A percentile compares a stretch with the other conserved stretches of the same genome.
These are phyloP conservation scores for Blumeriella jaapii DNA, from an alignment of 2,329 filamentous ascomycete genomes.

Conservation along the genomic window DNA sequence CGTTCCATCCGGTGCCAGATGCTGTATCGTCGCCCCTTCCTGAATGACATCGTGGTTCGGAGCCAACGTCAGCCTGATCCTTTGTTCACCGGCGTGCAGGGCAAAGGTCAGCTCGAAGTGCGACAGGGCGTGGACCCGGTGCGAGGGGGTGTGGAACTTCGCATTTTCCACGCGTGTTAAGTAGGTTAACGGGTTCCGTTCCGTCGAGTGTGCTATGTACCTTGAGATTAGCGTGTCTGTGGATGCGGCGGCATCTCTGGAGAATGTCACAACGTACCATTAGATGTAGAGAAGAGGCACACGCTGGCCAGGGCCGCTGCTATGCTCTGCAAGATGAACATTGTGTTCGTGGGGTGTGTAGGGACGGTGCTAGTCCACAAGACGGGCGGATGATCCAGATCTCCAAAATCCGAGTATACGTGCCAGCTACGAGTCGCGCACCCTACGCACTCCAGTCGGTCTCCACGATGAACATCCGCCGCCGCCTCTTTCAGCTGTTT, in stretches of 20 bases:
- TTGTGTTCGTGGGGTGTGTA: slow-evolving; percentile 7
- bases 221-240: slow-evolving; percentile 2
- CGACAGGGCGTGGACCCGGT: slow-evolving; percentile 69
- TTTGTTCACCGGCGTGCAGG: slow-evolving; percentile 53
- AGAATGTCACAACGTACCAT: slow-evolving; percentile 10
- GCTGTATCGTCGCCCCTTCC: slow-evolving; percentile 61
- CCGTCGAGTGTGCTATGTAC: slow-evolving; percentile 52
- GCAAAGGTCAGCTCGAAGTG: slow-evolving; percentile 78
- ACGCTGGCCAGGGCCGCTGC: slow-evolving; percentile 18
- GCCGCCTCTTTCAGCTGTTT: slow-evolving; percentile 2
- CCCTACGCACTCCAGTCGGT: no score
- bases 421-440: no score
- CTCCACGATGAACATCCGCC: slow-evolving; percentile 4
- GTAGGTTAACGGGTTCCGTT: slow-evolving; percentile 65
- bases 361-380: neutral
- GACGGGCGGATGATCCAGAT: slow-evolving; percentile 1
- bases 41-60: slow-evolving; percentile 86
- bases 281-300: slow-evolving; percentile 13
- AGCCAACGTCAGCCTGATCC: slow-evolving; percentile 68
- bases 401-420: neutral
- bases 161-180: slow-evolving; percentile 64
- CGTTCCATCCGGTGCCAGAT: slow-evolving; percentile 60
- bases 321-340: slow-evolving; percentile 21
- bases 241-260: neutral
- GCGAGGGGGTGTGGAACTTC: slow-evolving; percentile 65